Conservation (phyloP, 2,329 filamentous ascomycete species). For the Triangularia setosa region DNA sequence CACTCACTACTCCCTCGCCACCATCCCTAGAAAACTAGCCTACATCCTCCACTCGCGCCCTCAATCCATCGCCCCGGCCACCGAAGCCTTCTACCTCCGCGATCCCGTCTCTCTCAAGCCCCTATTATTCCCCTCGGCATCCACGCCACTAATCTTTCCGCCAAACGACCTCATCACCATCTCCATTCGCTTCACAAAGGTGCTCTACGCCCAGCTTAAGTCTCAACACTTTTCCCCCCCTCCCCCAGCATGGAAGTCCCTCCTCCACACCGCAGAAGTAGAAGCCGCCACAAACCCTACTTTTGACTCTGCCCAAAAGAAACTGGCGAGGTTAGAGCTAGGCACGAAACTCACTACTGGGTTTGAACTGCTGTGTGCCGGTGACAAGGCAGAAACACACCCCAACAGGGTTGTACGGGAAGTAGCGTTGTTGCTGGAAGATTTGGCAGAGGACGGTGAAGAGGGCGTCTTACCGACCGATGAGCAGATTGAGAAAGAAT, state of each 20-base stretch:
- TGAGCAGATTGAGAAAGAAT: constrained; percentile 61
- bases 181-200: constrained; percentile 78
- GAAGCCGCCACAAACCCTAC: constrained; percentile 14
- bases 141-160: constrained; percentile 57
- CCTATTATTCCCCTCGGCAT: constrained; percentile 52
- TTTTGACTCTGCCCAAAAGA: constrained; percentile 26
- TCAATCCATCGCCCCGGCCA: constrained; percentile 72
- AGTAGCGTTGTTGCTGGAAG: constrained; percentile 70
- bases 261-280: constrained; percentile 31
- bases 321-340: constrained; percentile 51
- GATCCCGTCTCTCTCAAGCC: constrained; percentile 73
- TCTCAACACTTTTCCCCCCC: constrained; percentile 73
- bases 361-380: constrained; percentile 71
- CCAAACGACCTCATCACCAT: constrained; percentile 76
- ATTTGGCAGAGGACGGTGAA: constrained; percentile 70
- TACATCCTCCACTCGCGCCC: constrained; percentile 73
- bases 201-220: constrained; percentile 85
- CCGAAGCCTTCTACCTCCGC: constrained; percentile 89
- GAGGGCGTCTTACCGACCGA: constrained; percentile 60
- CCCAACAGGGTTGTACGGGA: constrained; percentile 69
- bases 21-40: constrained; percentile 77
- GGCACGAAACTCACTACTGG: constrained; percentile 90
- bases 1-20: constrained; percentile 70
- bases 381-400: constrained; percentile 62
- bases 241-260: constrained; percentile 48